phyloP scores from a whole-genome alignment of 2,329 filamentous ascomycete species.

The Aspergillus costaricaensis region DNA sequence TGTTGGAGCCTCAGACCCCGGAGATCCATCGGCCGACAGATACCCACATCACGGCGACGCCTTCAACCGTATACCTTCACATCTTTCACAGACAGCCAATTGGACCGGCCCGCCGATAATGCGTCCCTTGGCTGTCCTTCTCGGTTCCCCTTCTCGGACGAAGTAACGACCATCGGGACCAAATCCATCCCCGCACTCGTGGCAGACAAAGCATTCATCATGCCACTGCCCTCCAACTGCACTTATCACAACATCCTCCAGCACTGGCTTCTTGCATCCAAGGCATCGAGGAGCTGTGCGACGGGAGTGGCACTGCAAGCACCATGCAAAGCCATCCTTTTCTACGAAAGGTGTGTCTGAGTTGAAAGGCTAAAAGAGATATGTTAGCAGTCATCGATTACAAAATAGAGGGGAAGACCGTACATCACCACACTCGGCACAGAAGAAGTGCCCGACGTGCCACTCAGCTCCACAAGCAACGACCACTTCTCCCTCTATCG shows the following conservation, averaged over 20 bases:
- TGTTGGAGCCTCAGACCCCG: background rate
- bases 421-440: slow-evolving; percentile 90
- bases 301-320: slow-evolving; percentile 86
- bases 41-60: slow-evolving; percentile 43
- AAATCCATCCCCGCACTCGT: slow-evolving; percentile 63
- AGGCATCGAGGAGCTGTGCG: slow-evolving; percentile 87
- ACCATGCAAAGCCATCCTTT: slow-evolving; percentile 98
- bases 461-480: slow-evolving; percentile 93
- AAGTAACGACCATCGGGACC: slow-evolving; percentile 64
- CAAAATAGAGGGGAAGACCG: slow-evolving; percentile 17
- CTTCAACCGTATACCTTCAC: slow-evolving; percentile 64
- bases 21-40: background rate
- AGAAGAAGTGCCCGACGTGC: slow-evolving; percentile 98
- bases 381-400: slow-evolving; percentile 15
- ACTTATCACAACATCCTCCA: slow-evolving; percentile 85
- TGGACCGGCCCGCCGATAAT: slow-evolving; percentile 53
- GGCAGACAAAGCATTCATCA: slow-evolving; percentile 83
- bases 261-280: slow-evolving; percentile 79
- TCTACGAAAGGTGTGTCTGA: slow-evolving; percentile 80
- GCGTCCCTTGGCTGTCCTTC: slow-evolving; percentile 47
- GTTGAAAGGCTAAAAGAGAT: slow-evolving; percentile 55
- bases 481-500: slow-evolving; percentile 92
- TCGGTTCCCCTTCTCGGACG: slow-evolving; percentile 56
- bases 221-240: slow-evolving; percentile 94
- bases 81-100: slow-evolving; percentile 63